These are phyloP conservation scores for Penicillium desertorum DNA, from an alignment of 495 filamentous ascomycete species.

Conservation along the genomic window DNA sequence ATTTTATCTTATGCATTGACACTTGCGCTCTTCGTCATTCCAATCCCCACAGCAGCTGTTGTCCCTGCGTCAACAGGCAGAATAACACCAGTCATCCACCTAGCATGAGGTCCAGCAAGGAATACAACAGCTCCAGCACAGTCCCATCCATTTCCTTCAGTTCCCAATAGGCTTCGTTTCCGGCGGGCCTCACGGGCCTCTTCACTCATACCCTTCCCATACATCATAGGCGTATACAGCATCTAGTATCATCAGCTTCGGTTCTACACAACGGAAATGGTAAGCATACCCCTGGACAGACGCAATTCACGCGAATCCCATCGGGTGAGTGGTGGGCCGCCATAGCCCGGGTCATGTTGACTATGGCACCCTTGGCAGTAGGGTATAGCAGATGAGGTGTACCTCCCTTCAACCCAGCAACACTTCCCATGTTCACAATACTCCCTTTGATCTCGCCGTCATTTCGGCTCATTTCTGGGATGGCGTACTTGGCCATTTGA, in stretches of 20 bases:
- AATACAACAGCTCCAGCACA: slow-evolving; percentile 39
- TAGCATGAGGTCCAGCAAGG: slow-evolving; percentile 46
- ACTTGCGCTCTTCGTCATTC: slow-evolving; percentile 30
- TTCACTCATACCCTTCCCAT: slow-evolving; percentile 49
- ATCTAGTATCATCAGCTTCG: slow-evolving; percentile 28
- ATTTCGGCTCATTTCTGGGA: slow-evolving; percentile 55
- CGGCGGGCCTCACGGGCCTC: slow-evolving; percentile 47
- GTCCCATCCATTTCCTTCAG: slow-evolving; percentile 58
- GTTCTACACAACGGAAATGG: background rate
- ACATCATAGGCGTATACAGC: slow-evolving; percentile 64
- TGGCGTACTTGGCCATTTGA: slow-evolving; percentile 53
- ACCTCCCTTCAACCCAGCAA: slow-evolving; percentile 57
- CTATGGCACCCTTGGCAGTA: slow-evolving; percentile 58
- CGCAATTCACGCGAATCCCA: slow-evolving; percentile 58
- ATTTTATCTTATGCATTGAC: slow-evolving; percentile 17
- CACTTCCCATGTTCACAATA: slow-evolving; percentile 59
- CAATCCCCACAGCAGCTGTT: slow-evolving; percentile 38
- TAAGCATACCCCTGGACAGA: slow-evolving; percentile 50
- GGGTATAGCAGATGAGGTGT: slow-evolving; percentile 61
- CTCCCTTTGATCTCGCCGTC: slow-evolving; percentile 38
- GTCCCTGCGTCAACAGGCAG: slow-evolving; percentile 52
- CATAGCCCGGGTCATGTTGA: slow-evolving; percentile 61
- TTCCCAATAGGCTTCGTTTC: slow-evolving; percentile 50
- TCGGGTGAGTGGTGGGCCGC: slow-evolving; percentile 55
- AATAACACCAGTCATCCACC: slow-evolving; percentile 51